These are phyloP conservation scores for Prunus padus DNA, from an alignment of 306 rosid genomes.

Conservation along the genomic window DNA sequence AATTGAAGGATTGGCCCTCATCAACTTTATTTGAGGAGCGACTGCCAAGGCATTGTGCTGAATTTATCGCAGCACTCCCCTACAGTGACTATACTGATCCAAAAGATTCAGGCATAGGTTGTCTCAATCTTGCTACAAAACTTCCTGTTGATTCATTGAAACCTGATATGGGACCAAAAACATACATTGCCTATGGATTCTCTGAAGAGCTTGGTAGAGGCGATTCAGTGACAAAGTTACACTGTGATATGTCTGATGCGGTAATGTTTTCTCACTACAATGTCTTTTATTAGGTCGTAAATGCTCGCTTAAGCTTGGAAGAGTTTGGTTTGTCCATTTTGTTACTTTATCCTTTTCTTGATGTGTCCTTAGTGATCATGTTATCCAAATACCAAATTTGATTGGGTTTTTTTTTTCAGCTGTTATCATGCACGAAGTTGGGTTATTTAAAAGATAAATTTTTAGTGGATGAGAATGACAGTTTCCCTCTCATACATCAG, in stretches of 20 bases:
- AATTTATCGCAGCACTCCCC: constrained; percentile 42
- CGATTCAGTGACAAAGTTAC: constrained; percentile 47
- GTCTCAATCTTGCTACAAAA: constrained; percentile 40
- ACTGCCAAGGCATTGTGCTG: constrained; percentile 46
- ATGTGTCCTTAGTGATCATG: neutral
- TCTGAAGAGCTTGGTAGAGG: constrained; percentile 43
- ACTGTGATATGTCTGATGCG: constrained; percentile 52
- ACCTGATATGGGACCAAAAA: constrained; percentile 50
- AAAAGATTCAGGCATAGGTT: constrained; percentile 34
- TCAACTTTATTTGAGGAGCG: constrained; percentile 46
- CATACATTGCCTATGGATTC: constrained; percentile 45
- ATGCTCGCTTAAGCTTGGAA: neutral
- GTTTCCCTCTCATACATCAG: neutral
- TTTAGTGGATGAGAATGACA: neutral
- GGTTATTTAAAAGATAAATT: neutral
- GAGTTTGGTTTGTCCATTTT: neutral
- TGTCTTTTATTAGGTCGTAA: neutral
- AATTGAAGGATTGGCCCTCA: constrained; percentile 50
- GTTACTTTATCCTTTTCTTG: neutral
- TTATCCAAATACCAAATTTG: neutral
- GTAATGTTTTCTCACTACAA: constrained; percentile 20
- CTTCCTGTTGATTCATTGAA: constrained; percentile 38
- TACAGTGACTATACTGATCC: constrained; percentile 45
- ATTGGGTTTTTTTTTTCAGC: neutral
- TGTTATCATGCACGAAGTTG: neutral